Base-by-base conservation (phyloP, 2,329 filamentous ascomycete genomes). In the Hortaea werneckii region DNA sequence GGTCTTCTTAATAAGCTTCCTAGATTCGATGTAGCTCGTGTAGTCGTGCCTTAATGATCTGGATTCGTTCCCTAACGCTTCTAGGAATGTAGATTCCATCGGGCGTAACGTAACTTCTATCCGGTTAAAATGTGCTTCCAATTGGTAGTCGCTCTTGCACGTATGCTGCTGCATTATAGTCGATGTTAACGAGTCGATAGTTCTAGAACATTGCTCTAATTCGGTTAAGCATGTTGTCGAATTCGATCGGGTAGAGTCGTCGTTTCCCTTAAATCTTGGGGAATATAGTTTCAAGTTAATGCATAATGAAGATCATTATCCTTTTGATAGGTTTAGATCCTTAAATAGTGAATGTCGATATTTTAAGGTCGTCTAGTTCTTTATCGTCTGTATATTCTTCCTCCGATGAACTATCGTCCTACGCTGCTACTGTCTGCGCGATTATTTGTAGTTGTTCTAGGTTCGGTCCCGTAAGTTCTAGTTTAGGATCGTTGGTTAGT, bases 151-250 rank as follows among this genome's bases (percentile, higher is more conserved):
- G 5, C 26, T 52, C 45, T 35, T 30, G 6, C 30, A 52, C 13
- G 20, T 46, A 48, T 3, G 12, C 9, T 11, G 20, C 29, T n/a
- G 10, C 12, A 13, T 42, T 27, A 30, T 45, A 45, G 1, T 45
- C 13, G 1, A 35, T 13, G 6, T 37, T 41, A 29, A 47, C 20
- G 27, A 41, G 29, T 43, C 37, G 7, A 39, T 53, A 42, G 26
- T 47, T 43, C 48, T 42, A 52, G 34, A 52, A 52, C 30, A 44
- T 46, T 9, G 5, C 20, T 13, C 37, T 13, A n/a, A n/a, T n/a
- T n/a, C n/a, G n/a, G n/a, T n/a, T 9, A 53, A 27, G 5, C 39
- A 29, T n/a, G n/a, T n/a, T n/a, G 6, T 29, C 29, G 42, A 53
- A 47, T 12, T 47, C 20, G 5, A 29, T 28, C 13, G 20, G 41